Conservation (phyloP, 768 basidiomycete species). For the Roridomyces roridus region DNA sequence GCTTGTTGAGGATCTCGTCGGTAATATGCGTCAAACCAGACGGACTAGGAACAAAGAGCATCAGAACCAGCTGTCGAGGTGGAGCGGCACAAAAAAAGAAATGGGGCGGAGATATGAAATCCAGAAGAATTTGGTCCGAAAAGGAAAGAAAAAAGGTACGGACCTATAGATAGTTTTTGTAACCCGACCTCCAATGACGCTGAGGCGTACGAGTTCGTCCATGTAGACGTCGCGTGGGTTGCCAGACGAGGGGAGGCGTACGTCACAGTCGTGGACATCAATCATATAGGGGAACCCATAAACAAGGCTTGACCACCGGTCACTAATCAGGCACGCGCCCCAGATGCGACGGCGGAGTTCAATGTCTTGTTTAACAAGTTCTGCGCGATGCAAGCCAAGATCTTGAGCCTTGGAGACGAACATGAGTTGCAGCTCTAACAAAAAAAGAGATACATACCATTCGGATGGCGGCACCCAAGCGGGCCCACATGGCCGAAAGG, state of each 20-base stretch:
- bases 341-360: slow-evolving; percentile 90
- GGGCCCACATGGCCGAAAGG: slow-evolving; percentile 84
- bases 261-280: slow-evolving; percentile 96
- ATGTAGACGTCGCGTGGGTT: slow-evolving; percentile 81
- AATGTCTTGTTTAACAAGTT: slow-evolving; percentile 82
- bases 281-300: slow-evolving; percentile 97
- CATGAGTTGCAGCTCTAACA: neutral
- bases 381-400: slow-evolving; percentile 92
- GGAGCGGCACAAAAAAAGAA: neutral
- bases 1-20: slow-evolving; percentile 74
- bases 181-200: slow-evolving; percentile 89
- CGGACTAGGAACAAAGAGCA: slow-evolving; percentile 54
- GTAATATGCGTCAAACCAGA: slow-evolving; percentile 87
- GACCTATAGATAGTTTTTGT: slow-evolving; percentile 94
- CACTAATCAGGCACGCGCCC: slow-evolving; percentile 93
- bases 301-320: slow-evolving; percentile 91
- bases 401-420: slow-evolving; percentile 81
- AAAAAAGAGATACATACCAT: slow-evolving; percentile 63
- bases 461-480: slow-evolving; percentile 87
- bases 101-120: neutral
- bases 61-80: neutral
- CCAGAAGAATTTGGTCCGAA: slow-evolving; percentile 5
- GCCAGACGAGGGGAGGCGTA: slow-evolving; percentile 88
- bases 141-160: slow-evolving; percentile 23
- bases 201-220: slow-evolving; percentile 90